Percentiles rank a stretch among this genome's conserved stretches.
Conservation (phyloP, 495 filamentous ascomycete genomes). For the Hypoxylon fuscum region DNA sequence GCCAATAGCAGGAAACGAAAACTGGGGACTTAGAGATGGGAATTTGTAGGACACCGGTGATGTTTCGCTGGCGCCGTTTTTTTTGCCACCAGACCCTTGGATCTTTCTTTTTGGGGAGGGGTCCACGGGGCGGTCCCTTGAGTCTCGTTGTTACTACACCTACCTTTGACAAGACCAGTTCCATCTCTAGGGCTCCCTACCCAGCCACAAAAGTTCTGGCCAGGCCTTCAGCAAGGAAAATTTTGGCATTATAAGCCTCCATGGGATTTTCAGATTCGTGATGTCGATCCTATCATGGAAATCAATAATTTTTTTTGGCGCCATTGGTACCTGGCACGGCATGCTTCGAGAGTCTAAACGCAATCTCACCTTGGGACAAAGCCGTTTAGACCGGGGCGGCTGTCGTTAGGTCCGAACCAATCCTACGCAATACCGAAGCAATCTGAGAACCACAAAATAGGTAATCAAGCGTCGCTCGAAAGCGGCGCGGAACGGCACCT, state of each 20-base stretch:
- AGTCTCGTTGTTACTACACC: conserved; percentile 15
- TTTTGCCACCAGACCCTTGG: conserved; percentile 48
- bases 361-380: conserved; percentile 12
- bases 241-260: conserved; percentile 26
- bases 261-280: conserved; percentile 33
- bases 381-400: conserved; percentile 20
- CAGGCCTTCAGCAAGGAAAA: conserved; percentile 36
- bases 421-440: conserved; percentile 16
- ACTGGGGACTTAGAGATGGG: conserved; percentile 39
- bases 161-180: conserved; percentile 21
- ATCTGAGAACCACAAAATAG: conserved; percentile 21
- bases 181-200: conserved; percentile 24
- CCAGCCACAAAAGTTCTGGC: conserved; percentile 49
- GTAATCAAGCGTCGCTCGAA: conserved; percentile 15
- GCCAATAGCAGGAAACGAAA: conserved; percentile 41
- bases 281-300: conserved; percentile 34
- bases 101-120: conserved; percentile 41
- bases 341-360: conserved; percentile 15
- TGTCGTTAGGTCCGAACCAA: conserved; percentile 15
- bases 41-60: conserved; percentile 40
- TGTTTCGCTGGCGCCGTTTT: conserved; percentile 43
- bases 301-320: no score
- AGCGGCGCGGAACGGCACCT: conserved; percentile 40
- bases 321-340: conserved; percentile 21
- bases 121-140: conserved; percentile 31